phyloP scores from a whole-genome alignment of 345 rosid species.

The Pugionium dolabratum region DNA sequence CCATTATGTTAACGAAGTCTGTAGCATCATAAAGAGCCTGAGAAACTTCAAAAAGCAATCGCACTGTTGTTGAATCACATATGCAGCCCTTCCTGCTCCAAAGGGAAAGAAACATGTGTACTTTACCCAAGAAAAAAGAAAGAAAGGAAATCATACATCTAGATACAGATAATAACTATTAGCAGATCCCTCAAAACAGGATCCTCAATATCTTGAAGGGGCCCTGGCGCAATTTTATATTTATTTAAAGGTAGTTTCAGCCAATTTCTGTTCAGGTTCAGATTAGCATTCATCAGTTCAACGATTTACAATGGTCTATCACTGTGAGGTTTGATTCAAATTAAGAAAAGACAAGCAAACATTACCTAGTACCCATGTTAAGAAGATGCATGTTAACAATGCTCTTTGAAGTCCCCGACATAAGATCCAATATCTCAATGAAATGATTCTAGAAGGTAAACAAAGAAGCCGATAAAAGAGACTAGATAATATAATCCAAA shows the following conservation, averaged over 20 bases:
- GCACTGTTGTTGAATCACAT: constrained; percentile 59
- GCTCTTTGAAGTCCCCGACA: constrained; percentile 64
- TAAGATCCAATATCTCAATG: constrained; percentile 72
- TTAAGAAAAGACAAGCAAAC: constrained; percentile 19
- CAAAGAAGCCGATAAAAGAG: constrained; percentile 13
- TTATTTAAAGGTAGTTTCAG: not conserved
- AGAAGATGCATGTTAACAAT: constrained; percentile 63
- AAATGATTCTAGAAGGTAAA: constrained; percentile 59
- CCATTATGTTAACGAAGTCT: constrained; percentile 58
- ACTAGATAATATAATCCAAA: constrained; percentile 22
- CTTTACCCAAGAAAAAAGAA: not conserved
- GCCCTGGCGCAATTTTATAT: not conserved
- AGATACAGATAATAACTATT: constrained; percentile 9
- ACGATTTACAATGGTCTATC: not conserved
- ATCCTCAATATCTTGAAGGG: constrained; percentile 19
- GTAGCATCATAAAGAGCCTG: constrained; percentile 62
- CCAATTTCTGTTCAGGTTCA: constrained; percentile 1
- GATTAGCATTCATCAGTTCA: constrained; percentile 13
- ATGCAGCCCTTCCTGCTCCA: constrained; percentile 61
- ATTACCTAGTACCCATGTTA: constrained; percentile 70
- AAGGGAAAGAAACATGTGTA: constrained; percentile 22
- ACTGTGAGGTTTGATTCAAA: not conserved
- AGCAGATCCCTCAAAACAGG: constrained; percentile 2
- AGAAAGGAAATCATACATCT: not conserved
- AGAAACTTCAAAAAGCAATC: constrained; percentile 73